Evolutionary conservation across 108 stramenopile species (phyloP), one percentile per base, ranked within the genome.

Genomic region (Skeletonema menzelii): DNA sequence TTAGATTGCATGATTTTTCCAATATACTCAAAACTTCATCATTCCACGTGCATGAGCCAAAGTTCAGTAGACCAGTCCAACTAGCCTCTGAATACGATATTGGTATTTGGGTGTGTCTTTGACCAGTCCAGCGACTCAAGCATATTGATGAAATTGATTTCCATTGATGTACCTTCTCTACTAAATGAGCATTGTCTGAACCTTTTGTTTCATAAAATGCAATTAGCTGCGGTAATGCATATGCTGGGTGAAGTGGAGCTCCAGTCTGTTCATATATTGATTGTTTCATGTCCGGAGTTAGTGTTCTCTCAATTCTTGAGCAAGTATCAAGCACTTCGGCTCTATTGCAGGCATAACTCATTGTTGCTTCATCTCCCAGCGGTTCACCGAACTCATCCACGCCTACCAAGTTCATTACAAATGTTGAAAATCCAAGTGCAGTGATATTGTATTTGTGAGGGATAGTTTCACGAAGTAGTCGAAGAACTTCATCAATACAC

Each of bases 31-130:
- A 17, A 7, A 71, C 75, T 26, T 67, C 62, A 34, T 73, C 69
- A 32, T 91, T 84, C 80, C 87, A 92, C 5, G 60, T 40, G 63
- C 91, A 90, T 12, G 77, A 77, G 19, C 75, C 72, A 76, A 91
- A 83, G 62, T 95, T 83, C 31, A 95, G 42, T 64, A 95, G 67
- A 28, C 94, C 94, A 6, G 91, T 92, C 94, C 94, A 95, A 63
- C 85, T 87, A 12, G 94, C 94, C 76, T 95, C 94, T 24, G 90
- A 91, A 78, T 86, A 92, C 3, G 90, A 90, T 20, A 94, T 84
- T 8, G 90, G 88, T 28, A 88, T 64, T 14, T 62, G 37, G 37
- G 70, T 56, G 15, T 56, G 28, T 0, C 35, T 34, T 32, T 46
- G 59, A 10, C 82, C 86, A n/a, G 67, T 84, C 93, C 93, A 94